Evolutionary conservation across 1,284 basidiomycete genomes (phyloP).

Genomic region (Volvariella volvacea): DNA sequence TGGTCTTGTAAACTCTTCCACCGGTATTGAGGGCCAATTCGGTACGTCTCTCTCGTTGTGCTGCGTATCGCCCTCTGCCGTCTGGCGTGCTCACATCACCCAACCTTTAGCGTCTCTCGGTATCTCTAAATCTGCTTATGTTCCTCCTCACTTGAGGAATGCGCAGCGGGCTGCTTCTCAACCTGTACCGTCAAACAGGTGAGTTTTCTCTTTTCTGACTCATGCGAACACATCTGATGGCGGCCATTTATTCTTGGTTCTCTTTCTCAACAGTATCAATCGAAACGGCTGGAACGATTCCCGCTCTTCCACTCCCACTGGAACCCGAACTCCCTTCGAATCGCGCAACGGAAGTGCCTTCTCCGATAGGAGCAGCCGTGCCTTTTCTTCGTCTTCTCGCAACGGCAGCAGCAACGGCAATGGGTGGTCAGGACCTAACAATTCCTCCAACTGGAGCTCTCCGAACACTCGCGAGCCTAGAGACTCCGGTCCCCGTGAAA

Average conservation of each 20-base stretch:
- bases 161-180: constrained; percentile 73
- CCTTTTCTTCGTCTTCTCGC: constrained; percentile 31
- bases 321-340: constrained; percentile 47
- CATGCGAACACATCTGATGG: too few species aligned
- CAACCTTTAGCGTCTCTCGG: constrained; percentile 47
- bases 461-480: constrained; percentile 24
- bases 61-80: not conserved
- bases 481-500: constrained; percentile 40
- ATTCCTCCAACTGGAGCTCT: constrained; percentile 25
- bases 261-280: constrained; percentile 16
- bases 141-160: constrained; percentile 86
- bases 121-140: constrained; percentile 83
- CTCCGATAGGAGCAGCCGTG: constrained; percentile 38
- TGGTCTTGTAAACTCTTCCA: constrained; percentile 76
- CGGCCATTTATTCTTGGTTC: too few species aligned
- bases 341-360: constrained; percentile 20
- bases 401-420: constrained; percentile 30
- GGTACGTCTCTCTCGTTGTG: constrained; percentile 40
- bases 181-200: constrained; percentile 40
- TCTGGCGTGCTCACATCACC: not conserved
- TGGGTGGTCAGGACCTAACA: constrained; percentile 39
- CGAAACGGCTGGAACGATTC: constrained; percentile 70
- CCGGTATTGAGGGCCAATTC: constrained; percentile 78
- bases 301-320: constrained; percentile 43
- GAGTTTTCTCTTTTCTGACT: constrained; percentile 13